Conservation (phyloP, 2,329 filamentous ascomycete species). For the Monosporascus sp. region DNA sequence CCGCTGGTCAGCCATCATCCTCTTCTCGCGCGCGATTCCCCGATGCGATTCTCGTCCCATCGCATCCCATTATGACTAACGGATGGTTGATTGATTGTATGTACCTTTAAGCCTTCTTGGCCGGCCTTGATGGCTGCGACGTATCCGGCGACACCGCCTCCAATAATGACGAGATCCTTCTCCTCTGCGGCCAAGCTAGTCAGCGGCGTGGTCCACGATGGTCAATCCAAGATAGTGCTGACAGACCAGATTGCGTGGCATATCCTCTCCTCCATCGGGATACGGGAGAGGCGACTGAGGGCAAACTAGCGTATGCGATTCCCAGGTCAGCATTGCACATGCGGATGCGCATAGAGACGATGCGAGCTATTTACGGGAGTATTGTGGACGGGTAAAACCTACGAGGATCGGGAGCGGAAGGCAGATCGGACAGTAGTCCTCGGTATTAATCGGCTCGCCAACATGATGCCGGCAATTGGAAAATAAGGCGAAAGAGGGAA, state of each 20-base stretch:
- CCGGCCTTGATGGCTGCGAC: constrained; percentile 98
- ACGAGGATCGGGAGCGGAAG: constrained; percentile 49
- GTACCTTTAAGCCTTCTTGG: constrained; percentile 92
- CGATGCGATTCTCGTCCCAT: not conserved
- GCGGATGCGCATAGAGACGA: constrained; percentile 2
- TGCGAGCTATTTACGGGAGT: constrained; percentile 16
- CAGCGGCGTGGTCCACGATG: constrained; percentile 47
- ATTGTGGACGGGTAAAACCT: constrained; percentile 26
- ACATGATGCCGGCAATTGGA: constrained; percentile 41
- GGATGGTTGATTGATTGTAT: constrained; percentile 9
- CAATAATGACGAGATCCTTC: constrained; percentile 96
- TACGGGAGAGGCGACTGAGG: constrained; percentile 42
- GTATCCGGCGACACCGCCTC: constrained; percentile 96
- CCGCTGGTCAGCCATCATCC: constrained; percentile 1
- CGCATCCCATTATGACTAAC: not conserved
- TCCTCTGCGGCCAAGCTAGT: constrained; percentile 55
- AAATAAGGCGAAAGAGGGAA: constrained; percentile 13
- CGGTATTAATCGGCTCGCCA: constrained; percentile 57
- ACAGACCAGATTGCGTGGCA: constrained; percentile 53
- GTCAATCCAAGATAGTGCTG: constrained; percentile 11
- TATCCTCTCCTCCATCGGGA: constrained; percentile 54
- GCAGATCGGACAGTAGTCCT: constrained; percentile 52
- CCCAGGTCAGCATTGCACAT: constrained; percentile 4
- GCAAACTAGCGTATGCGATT: constrained; percentile 37
- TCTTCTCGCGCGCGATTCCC: not conserved